Base-by-base conservation (phyloP, 2,329 filamentous ascomycete genomes). In the Alternaria postmessia region DNA sequence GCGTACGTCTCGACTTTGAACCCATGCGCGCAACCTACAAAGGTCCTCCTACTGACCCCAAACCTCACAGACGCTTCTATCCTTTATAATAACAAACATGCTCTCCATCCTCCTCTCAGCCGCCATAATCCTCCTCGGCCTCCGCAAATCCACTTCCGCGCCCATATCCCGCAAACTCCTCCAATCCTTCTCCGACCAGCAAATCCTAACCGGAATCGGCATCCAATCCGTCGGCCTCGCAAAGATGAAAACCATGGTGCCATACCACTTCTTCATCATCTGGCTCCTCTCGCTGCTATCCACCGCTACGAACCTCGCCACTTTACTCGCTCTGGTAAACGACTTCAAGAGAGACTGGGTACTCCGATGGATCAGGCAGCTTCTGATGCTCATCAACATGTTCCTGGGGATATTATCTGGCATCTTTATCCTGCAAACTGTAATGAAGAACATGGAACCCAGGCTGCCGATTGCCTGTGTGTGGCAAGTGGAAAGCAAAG, bases 181-280 rank as follows among this genome's bases (percentile, higher is more conserved):
- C 49, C 86, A 85, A 71, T 84, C 86, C 62, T 87, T 89, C 78
- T 87, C 85, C 18, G 88, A 91, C 76, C 88, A 90, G 71, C 88
- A 91, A 75, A 87, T 91, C 74, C 80, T 91, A 55, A 88, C 87
- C 18, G 88, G 89, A 41, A 90, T 91, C 72, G 88, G 86, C n/a
- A 86, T 91, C 57, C 88, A 91, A 73, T 82, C 81, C 57, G 82
- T 91, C 24, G 89, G 86, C 0, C 82, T 91, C 1, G 85, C 85
- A 5, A 87, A 88, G 70, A 84, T 86, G 71, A 77, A 83, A 46
- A 80, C 80, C 5, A 84, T 91, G 73, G 83, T 88, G 0, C 84
- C 87, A 0, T 91, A 91, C 72, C 88, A 91, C 76, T 90, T 91
- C 79, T 90, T 90, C 79, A 83, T 90, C 55, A 85, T 91, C 65